Percentiles rank a stretch among this genome's conserved stretches.
These are phyloP conservation scores for Prunus armeniaca DNA, from an alignment of 306 rosid species.

Conservation along the genomic window DNA sequence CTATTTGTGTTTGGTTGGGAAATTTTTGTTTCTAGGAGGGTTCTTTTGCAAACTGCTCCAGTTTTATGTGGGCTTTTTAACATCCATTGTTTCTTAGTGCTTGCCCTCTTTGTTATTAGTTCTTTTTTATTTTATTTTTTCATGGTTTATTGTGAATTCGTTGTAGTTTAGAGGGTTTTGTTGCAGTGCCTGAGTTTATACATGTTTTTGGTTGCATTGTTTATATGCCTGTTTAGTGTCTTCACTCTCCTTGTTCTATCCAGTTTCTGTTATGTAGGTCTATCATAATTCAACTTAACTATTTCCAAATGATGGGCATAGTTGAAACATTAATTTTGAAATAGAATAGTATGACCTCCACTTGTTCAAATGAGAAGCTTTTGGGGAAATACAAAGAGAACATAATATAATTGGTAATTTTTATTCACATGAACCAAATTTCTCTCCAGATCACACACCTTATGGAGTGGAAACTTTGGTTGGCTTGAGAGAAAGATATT, in stretches of 20 bases:
- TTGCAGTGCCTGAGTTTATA: not conserved
- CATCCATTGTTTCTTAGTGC: not conserved
- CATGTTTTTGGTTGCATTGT: not conserved
- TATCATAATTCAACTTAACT: not conserved
- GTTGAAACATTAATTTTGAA: not conserved
- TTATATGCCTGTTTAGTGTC: not conserved
- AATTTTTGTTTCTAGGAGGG: not conserved
- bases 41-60: conserved; percentile 1
- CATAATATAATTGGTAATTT: not conserved
- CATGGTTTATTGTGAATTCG: not conserved
- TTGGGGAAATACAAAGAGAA: not conserved
- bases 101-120: not conserved
- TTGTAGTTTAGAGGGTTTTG: not conserved
- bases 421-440: not conserved
- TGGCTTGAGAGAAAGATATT: not conserved
- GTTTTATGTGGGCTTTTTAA: not conserved
- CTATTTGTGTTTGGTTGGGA: not conserved
- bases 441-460: not conserved
- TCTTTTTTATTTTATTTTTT: not conserved
- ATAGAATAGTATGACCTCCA: not conserved
- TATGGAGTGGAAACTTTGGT: not conserved
- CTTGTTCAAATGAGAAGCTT: not conserved
- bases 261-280: not conserved
- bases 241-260: not conserved
- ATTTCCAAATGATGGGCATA: not conserved